These are phyloP conservation scores for Triadica sebifera DNA, from an alignment of 345 rosid genomes.

Conservation along the genomic window DNA sequence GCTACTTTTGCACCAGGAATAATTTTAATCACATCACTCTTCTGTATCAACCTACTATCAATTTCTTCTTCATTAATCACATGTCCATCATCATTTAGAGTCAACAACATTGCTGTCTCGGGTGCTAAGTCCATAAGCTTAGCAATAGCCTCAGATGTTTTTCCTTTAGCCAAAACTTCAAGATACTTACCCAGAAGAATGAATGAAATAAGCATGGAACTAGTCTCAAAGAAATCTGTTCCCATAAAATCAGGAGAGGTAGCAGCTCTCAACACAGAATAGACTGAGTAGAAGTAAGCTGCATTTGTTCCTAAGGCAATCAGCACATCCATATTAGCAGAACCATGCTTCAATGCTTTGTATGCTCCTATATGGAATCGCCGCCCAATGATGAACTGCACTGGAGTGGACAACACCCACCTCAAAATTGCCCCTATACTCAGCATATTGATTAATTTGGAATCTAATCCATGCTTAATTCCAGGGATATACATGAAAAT, in stretches of 20 bases:
- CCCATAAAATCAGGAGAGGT: constrained; percentile 55
- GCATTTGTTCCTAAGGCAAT: constrained; percentile 88
- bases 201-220: constrained; percentile 92
- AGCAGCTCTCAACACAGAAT: constrained; percentile 75
- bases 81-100: constrained; percentile 56
- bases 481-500: constrained; percentile 79
- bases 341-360: constrained; percentile 75
- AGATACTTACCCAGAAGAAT: constrained; percentile 88
- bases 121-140: constrained; percentile 91
- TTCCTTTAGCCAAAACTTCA: constrained; percentile 84
- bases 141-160: constrained; percentile 90
- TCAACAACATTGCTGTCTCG: constrained; percentile 62
- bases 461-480: constrained; percentile 51
- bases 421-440: constrained; percentile 59
- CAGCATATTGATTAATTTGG: constrained; percentile 75
- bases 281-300: constrained; percentile 85
- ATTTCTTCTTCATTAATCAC: constrained; percentile 70
- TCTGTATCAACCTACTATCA: constrained; percentile 78
- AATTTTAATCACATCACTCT: constrained; percentile 69
- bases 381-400: constrained; percentile 81
- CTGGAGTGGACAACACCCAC: constrained; percentile 75
- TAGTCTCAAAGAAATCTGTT: constrained; percentile 89
- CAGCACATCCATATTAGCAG: constrained; percentile 95
- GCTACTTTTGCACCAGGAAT: constrained; percentile 50
- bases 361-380: constrained; percentile 76